Conservation (phyloP, 2,329 filamentous ascomycete species). For the Lasiodiplodia gonubiensis region DNA sequence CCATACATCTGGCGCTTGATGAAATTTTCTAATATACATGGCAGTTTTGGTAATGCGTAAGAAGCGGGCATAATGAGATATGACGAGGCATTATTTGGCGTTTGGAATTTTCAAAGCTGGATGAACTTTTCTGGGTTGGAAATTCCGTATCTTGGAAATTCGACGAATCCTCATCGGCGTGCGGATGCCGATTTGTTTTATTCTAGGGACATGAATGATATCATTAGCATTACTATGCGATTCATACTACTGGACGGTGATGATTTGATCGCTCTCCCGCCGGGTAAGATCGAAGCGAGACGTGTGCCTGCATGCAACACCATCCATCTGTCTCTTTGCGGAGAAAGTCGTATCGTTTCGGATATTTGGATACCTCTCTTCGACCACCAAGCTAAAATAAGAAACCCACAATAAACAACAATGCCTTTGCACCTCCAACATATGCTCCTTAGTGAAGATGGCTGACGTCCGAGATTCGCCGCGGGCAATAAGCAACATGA, state of each 20-base stretch:
- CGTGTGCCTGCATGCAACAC: not conserved
- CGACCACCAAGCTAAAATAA: not conserved
- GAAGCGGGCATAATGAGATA: not conserved
- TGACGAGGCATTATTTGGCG: constrained; percentile 15
- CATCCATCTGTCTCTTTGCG: not conserved
- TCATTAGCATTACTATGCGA: not conserved
- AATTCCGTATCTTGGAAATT: not conserved
- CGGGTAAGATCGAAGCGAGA: not conserved
- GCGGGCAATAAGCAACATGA: constrained; percentile 7
- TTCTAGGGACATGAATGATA: not conserved
- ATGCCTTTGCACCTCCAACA: not conserved
- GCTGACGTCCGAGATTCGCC: not conserved
- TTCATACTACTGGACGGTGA: not conserved
- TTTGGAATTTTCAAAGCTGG: not conserved
- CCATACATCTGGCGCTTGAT: not conserved
- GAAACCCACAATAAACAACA: not conserved
- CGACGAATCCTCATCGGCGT: too few relatives aligned
- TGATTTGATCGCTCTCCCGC: not conserved
- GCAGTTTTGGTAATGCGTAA: not conserved
- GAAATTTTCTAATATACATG: not conserved
- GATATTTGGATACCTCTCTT: not conserved
- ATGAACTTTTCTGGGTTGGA: not conserved
- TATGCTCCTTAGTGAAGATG: not conserved
- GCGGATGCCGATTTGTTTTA: not conserved
- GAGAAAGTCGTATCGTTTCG: not conserved